phyloP scores from a whole-genome alignment of 306 rosid species.

The Cajanus cajan region DNA sequence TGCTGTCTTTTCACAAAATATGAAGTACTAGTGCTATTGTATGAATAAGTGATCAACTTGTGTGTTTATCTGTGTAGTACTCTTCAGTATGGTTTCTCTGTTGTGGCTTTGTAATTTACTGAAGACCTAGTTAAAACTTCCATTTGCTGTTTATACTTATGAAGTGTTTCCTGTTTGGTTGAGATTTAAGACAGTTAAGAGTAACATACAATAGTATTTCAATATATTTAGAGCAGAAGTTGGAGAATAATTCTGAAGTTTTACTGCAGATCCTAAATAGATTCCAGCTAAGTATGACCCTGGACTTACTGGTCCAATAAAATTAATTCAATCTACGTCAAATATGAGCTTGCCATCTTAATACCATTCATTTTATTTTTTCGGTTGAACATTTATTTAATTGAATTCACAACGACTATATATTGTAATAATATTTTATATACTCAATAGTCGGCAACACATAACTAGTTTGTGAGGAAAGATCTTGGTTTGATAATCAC shows the following conservation, averaged over 20 bases:
- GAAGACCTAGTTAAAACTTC: not conserved
- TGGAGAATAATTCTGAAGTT: not conserved
- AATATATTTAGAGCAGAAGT: not conserved
- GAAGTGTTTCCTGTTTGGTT: not conserved
- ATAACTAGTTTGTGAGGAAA: too few species aligned
- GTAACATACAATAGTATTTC: not conserved
- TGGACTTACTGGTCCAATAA: not conserved
- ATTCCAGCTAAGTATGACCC: not conserved
- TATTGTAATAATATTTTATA: too few species aligned
- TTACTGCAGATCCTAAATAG: not conserved
- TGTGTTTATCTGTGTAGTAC: not conserved
- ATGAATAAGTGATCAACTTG: slow-evolving; percentile 34
- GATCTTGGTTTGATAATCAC: too few species aligned
- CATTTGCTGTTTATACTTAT: not conserved
- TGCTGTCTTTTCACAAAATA: not conserved
- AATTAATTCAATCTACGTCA: not conserved
- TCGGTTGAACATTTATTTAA: too few species aligned
- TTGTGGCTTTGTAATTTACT: slow-evolving; percentile 8
- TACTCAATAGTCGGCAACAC: too few species aligned
- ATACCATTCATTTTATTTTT: not conserved
- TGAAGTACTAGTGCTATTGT: slow-evolving; percentile 1
- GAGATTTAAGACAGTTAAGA: not conserved
- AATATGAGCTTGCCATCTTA: not conserved
- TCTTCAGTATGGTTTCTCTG: not conserved
- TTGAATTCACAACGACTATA: too few species aligned